Evolutionary conservation across 352 stramenopile species (phyloP), one percentile per base, ranked within the genome.

Genomic region (Pythium vanterpoolii): DNA sequence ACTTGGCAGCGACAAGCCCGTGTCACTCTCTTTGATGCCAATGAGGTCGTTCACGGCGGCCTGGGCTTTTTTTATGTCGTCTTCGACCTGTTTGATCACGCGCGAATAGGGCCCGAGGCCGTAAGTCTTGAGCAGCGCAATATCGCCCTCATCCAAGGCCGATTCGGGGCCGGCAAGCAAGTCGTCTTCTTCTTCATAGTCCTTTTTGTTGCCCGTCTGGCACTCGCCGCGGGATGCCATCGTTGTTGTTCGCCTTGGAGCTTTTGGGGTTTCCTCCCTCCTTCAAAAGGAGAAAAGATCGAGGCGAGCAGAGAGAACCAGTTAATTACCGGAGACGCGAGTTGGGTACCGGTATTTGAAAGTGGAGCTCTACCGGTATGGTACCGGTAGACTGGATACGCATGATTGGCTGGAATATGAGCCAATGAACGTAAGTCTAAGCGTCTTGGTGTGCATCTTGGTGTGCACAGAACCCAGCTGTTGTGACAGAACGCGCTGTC

Each of bases 1-100:
- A 68, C 84, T 98, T 27, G 97, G 97, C 27, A 98, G 87, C 50
- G 90, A 98, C 39, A 99, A 75, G n/a, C 98, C 97, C 31, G 97
- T 99, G 76, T 99, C 97, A 63, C 88, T 98, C 76, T 99, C 98
- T 73, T 99, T 99, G 74, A 99, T 99, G 45, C 97, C 97, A 46
- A 95, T 88, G 31, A 96, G 74, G 56, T 95, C 84, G 65, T 94
- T 96, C 49, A 97, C 90, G 16, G 87, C 92, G 48, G 96, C 80
- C 71, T 98, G 93, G 34, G 97, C 86, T 60, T 97, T 98, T 79
- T 99, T 98, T 63, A 99, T 99, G 72, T 99, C 97, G 65, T 99
- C 97, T 69, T 99, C 97, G 43, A 98, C 86, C 58, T 95, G 76
- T 69, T 99, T 98, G 70, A 99, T 99, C 44, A 92, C 71, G 44